phyloP scores from a whole-genome alignment of 805 yeast genomes.

The Teunomyces kruisii region DNA sequence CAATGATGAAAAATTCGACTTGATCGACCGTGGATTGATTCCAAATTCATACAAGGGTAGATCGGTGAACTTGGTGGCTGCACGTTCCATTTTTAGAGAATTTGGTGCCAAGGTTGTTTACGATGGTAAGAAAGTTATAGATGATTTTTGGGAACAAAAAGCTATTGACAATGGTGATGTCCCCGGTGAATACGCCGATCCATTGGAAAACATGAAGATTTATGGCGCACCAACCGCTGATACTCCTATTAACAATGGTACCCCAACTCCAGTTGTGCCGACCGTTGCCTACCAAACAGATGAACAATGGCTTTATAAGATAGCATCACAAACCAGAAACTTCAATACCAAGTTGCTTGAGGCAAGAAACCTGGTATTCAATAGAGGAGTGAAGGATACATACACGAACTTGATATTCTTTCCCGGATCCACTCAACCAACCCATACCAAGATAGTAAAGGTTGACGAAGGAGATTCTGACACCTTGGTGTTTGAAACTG shows the following conservation, averaged over 20 bases:
- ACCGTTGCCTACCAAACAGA: slow-evolving; percentile 49
- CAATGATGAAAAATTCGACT: slow-evolving; percentile 77
- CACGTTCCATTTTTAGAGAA: slow-evolving; percentile 84
- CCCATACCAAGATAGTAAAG: slow-evolving; percentile 31
- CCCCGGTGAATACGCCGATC: slow-evolving; percentile 72
- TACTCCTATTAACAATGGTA: slow-evolving; percentile 10
- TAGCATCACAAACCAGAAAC: slow-evolving; percentile 73
- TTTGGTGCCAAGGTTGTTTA: slow-evolving; percentile 84
- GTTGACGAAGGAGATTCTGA: slow-evolving; percentile 21
- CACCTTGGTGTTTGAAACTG: slow-evolving; percentile 47
- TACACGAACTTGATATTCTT: slow-evolving; percentile 81
- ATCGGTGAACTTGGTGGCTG: slow-evolving; percentile 85
- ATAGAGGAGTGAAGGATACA: slow-evolving; percentile 69
- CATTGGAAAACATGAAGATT: slow-evolving; percentile 45
- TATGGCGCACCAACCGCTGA: slow-evolving; percentile 8
- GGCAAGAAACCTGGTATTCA: slow-evolving; percentile 53
- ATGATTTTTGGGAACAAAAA: slow-evolving; percentile 81
- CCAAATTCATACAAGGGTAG: slow-evolving; percentile 92
- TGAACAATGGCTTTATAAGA: slow-evolving; percentile 81
- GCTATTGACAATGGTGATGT: slow-evolving; percentile 61
- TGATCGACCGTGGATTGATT: slow-evolving; percentile 75
- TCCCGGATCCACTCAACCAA: slow-evolving; percentile 77
- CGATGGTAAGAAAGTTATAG: slow-evolving; percentile 77
- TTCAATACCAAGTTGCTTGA: slow-evolving; percentile 64
- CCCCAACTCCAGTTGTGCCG: slow-evolving; percentile 44